These are phyloP conservation scores for Aspergillus affinis DNA, from an alignment of 495 filamentous ascomycete genomes.

Conservation along the genomic window DNA sequence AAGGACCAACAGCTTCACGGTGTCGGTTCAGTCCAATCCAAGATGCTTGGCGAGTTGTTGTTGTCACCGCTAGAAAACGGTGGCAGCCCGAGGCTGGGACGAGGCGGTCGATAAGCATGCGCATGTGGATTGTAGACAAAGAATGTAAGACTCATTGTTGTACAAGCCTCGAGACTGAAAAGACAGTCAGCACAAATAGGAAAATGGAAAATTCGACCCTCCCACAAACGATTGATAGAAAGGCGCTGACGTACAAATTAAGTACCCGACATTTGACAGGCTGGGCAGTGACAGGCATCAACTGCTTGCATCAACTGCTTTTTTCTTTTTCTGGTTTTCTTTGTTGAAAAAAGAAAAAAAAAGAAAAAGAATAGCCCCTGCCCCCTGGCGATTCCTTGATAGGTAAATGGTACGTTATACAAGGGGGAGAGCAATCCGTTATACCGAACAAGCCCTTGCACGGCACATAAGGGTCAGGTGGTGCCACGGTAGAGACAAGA, in stretches of 20 bases:
- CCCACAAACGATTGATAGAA: neutral
- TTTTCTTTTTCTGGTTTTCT: neutral
- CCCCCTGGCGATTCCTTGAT: slow-evolving; percentile 1
- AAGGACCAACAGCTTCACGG: neutral
- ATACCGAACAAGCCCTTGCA: neutral
- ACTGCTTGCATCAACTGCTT: too few species aligned
- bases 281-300: neutral
- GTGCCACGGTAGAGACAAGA: neutral
- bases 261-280: neutral
- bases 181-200: neutral
- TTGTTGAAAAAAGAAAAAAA: slow-evolving; percentile 3
- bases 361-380: slow-evolving; percentile 2
- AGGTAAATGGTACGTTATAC: slow-evolving; percentile 1
- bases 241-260: neutral
- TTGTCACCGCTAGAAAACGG: neutral
- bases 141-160: neutral
- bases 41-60: neutral
- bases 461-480: neutral
- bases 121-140: neutral
- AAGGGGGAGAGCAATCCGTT: neutral
- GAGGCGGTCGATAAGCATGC: slow-evolving; percentile 4
- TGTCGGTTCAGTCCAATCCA: neutral
- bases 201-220: neutral
- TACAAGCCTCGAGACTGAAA: neutral
- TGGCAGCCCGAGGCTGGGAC: neutral